phyloP scores from a whole-genome alignment of 2,329 filamentous ascomycete species.

The Sarocladiaceae sp. region DNA sequence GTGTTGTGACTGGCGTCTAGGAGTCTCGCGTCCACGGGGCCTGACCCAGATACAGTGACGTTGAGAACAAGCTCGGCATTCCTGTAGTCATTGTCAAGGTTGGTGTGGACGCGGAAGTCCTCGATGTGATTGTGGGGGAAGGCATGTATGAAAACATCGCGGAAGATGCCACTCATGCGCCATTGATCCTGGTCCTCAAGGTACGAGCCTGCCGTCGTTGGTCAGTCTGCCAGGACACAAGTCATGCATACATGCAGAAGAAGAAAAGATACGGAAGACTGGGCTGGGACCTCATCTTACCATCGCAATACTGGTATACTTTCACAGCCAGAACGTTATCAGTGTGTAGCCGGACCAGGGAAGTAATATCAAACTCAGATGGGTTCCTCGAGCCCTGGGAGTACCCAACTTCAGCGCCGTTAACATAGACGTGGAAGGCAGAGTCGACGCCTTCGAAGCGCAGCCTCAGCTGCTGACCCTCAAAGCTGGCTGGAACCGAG shows the following conservation, averaged over 20 bases:
- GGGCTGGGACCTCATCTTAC: no score
- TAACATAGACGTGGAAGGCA: conserved; percentile 68
- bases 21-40: conserved; percentile 26
- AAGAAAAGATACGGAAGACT: no score
- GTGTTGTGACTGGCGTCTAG: conserved; percentile 25
- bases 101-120: conserved; percentile 52
- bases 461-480: conserved; percentile 56
- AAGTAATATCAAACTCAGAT: conserved; percentile 67
- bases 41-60: neutral
- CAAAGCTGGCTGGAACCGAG: conserved; percentile 39
- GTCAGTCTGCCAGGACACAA: neutral
- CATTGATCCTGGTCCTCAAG: conserved; percentile 70
- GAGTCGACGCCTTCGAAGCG: conserved; percentile 73
- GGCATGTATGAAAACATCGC: conserved; percentile 62
- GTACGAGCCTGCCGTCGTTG: conserved; percentile 44
- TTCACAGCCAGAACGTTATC: conserved; percentile 59
- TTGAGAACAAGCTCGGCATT: conserved; percentile 47
- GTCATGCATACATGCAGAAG: neutral
- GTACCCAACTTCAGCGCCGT: conserved; percentile 64
- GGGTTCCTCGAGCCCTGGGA: conserved; percentile 70
- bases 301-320: conserved; percentile 70
- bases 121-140: conserved; percentile 53
- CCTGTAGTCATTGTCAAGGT: conserved; percentile 49
- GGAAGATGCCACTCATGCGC: conserved; percentile 65
- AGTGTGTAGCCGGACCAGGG: conserved; percentile 34